A percentile compares a stretch with the other conserved stretches of the same genome.
phyloP scores from a whole-genome alignment of 2,329 filamentous ascomycete species.

The Botrytis medusae region DNA sequence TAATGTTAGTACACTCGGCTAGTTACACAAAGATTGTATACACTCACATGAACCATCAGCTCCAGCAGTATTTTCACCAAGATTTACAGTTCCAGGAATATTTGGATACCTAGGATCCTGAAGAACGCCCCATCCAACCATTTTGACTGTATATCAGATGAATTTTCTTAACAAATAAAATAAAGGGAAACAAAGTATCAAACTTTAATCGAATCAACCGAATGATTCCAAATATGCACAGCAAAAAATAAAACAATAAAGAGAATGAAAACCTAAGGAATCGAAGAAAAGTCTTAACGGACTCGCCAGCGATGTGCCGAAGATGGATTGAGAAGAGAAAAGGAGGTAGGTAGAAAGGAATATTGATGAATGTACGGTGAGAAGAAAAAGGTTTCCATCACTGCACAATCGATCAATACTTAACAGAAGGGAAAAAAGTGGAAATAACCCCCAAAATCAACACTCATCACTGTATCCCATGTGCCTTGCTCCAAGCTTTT shows the following conservation, averaged over 20 bases:
- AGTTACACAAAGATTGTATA: neutral
- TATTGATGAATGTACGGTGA: constrained; percentile 14
- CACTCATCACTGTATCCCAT: neutral
- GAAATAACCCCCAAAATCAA: neutral
- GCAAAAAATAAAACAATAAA: constrained; percentile 16
- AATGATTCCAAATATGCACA: neutral
- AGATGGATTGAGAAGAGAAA: constrained; percentile 20
- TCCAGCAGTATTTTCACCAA: constrained; percentile 30
- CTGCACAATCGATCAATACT: constrained; percentile 17
- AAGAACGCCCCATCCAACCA: constrained; percentile 36
- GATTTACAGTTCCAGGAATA: constrained; percentile 35
- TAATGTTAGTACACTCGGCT: constrained; percentile 13
- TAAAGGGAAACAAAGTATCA: constrained; percentile 9
- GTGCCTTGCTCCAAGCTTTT: neutral
- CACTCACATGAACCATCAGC: constrained; percentile 27
- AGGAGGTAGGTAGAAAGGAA: constrained; percentile 19
- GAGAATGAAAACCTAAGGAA: constrained; percentile 21
- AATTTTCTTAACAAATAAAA: neutral
- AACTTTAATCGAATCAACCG: constrained; percentile 1
- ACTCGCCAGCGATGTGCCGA: constrained; percentile 33
- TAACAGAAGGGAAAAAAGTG: constrained; percentile 18
- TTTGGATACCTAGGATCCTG: constrained; percentile 36
- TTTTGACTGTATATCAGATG: constrained; percentile 20
- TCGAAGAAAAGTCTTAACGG: constrained; percentile 27
- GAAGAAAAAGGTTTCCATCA: neutral